Base-by-base conservation (phyloP, 768 basidiomycete species). In the Suillus placidus region DNA sequence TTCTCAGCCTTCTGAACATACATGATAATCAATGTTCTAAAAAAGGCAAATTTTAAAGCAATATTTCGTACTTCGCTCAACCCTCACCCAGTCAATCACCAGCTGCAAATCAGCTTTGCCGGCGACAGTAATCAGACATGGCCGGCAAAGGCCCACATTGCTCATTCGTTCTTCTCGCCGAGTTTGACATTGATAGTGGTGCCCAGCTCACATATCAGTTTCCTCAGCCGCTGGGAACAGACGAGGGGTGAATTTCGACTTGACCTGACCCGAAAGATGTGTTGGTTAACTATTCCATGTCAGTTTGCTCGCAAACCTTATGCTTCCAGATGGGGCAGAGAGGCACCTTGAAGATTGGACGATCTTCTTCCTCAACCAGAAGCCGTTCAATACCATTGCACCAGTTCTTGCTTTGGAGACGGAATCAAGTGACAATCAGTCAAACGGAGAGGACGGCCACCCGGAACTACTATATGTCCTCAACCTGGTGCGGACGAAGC, bases 311-410 rank as follows among this genome's bases (percentile, higher is more conserved):
- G 97, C 97, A 4, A 97, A 97, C 81, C 86, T 97, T 66, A 99
- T 99, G 97, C 85, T 99, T 26, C 97, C 97, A 13, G 97, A 99
- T 77, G 97, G 97, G 7, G 97, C 95, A 37, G 97, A 99, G 79
- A 88, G 91, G 60, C 93, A 97, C 67, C 80, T 91, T 30, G 94
- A 97, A 75, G 97, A 99, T 78, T 99, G 96, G 96, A 99, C 97
- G 6, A 89, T 98, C 52, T 99, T 99, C 84, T 97, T 97, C 77
- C 86, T 99, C 64, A 98, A 98, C 74, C 97, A 98, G 78, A 94
- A 93, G 0, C 84, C 89, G 0, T 92, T 90, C 79, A 95, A 95
- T 73, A 90, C 89, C 20, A 93, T 97, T 68, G 86, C 89, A 2
- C 92, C 94, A 7, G 86, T 95, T 18, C 83, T 96, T 49, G 88